Percentiles rank a stretch among this genome's conserved stretches.
Conservation (phyloP, 2,329 filamentous ascomycete species). For the Colletotrichum orchidophilum region DNA sequence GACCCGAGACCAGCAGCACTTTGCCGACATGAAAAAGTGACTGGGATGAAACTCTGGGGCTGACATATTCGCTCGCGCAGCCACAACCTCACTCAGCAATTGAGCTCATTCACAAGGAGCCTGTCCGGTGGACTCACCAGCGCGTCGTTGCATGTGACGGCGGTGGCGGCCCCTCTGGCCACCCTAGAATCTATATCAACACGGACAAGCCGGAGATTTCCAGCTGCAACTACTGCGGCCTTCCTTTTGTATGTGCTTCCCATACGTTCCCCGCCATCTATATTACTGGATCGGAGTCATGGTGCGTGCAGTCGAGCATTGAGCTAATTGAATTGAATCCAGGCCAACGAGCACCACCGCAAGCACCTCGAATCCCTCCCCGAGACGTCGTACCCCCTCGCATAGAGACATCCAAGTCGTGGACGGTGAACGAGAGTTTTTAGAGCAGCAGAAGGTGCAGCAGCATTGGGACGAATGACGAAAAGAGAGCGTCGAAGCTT, state of each 20-base stretch:
- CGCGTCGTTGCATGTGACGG: slow-evolving; percentile 88
- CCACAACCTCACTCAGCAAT: slow-evolving; percentile 91
- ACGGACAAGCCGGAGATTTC: slow-evolving; percentile 95
- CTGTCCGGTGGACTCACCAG: slow-evolving; percentile 89
- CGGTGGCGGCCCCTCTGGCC: slow-evolving; percentile 87
- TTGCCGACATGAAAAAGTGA: background rate
- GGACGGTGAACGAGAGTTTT: slow-evolving; percentile 1
- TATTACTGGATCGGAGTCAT: background rate
- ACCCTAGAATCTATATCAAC: slow-evolving; percentile 97
- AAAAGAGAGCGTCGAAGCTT: background rate
- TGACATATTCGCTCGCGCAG: slow-evolving; percentile 56
- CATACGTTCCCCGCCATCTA: background rate
- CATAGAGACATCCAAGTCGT: slow-evolving; percentile 43
- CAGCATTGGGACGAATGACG: background rate
- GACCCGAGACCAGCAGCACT: slow-evolving; percentile 38
- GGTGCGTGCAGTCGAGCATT: too few relatives aligned
- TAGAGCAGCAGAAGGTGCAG: background rate
- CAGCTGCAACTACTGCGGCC: slow-evolving; percentile 90
- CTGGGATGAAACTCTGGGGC: background rate
- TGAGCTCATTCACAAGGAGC: slow-evolving; percentile 94
- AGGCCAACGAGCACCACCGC: slow-evolving; percentile 93
- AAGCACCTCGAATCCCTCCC: slow-evolving; percentile 85
- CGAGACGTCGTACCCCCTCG: slow-evolving; percentile 82
- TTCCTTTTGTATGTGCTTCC: slow-evolving; percentile 81
- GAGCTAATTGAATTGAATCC: slow-evolving; percentile 12